These are phyloP conservation scores for Tulasnella sp. DNA, from an alignment of 768 basidiomycete species.

Conservation along the genomic window DNA sequence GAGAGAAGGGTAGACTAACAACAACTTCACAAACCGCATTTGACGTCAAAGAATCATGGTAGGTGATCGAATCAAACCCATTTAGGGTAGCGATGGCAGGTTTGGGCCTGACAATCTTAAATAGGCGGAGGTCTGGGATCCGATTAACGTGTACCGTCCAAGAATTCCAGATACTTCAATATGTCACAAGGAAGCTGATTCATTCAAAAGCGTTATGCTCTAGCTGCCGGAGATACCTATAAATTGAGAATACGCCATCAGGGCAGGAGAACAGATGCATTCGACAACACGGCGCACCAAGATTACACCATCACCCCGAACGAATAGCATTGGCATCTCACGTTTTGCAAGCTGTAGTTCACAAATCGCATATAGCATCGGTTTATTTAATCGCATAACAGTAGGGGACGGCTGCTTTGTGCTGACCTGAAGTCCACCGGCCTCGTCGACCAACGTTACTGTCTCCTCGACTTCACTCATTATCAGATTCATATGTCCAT, in stretches of 20 bases:
- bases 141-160: too few relatives aligned
- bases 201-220: not conserved
- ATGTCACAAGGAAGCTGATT: not conserved
- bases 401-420: not conserved
- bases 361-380: not conserved
- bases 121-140: too few relatives aligned
- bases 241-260: not conserved
- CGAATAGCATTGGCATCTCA: constrained; percentile 96
- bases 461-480: constrained; percentile 96
- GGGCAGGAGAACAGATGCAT: not conserved
- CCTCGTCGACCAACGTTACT: constrained; percentile 84
- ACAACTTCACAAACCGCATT: too few relatives aligned
- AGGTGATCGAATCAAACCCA: too few relatives aligned
- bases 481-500: constrained; percentile 99
- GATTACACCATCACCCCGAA: constrained; percentile 94
- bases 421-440: not conserved
- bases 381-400: not conserved
- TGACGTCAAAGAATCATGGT: too few relatives aligned
- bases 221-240: constrained; percentile 8
- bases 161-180: too few relatives aligned
- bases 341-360: constrained; percentile 89
- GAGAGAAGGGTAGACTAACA: too few relatives aligned
- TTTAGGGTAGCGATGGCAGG: too few relatives aligned
- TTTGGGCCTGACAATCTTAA: too few relatives aligned
- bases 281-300: constrained; percentile 44